These are phyloP conservation scores for Digitaria exilis DNA, from an alignment of 202 grass and related monocot genomes.

Conservation along the genomic window DNA sequence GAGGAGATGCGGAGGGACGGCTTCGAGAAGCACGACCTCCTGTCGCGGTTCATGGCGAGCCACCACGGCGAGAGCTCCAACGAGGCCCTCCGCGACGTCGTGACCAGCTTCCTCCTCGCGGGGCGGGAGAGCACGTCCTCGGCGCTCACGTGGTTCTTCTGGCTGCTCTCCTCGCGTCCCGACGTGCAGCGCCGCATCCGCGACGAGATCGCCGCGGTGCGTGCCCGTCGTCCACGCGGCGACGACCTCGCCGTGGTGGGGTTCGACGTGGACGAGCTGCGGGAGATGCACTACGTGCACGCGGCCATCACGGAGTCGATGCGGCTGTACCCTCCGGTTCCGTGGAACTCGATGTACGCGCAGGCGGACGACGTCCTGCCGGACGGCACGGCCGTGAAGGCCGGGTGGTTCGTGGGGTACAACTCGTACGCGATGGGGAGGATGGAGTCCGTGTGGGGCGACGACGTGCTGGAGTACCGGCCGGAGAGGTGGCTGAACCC, in stretches of 20 bases:
- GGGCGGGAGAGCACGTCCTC: too few relatives aligned
- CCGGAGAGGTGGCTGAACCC: slow-evolving; percentile 72
- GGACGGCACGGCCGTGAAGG: slow-evolving; percentile 59
- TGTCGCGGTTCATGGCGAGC: slow-evolving; percentile 67
- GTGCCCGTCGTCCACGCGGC: slow-evolving; percentile 11
- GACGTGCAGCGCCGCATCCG: slow-evolving; percentile 61
- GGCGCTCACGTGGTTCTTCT: too few relatives aligned
- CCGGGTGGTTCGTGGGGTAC: slow-evolving; percentile 60
- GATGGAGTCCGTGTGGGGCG: slow-evolving; percentile 61
- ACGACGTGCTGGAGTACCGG: slow-evolving; percentile 59
- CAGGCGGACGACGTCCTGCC: slow-evolving; percentile 60
- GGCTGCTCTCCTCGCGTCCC: slow-evolving; percentile 69
- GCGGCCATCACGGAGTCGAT: slow-evolving; percentile 82
- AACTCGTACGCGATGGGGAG: slow-evolving; percentile 43
- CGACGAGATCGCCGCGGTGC: slow-evolving; percentile 52
- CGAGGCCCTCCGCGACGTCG: slow-evolving; percentile 72
- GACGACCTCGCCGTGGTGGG: background rate
- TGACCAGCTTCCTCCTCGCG: slow-evolving; percentile 84
- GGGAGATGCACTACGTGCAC: slow-evolving; percentile 84
- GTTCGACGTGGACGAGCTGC: slow-evolving; percentile 67
- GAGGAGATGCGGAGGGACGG: slow-evolving; percentile 38
- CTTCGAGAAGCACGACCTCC: slow-evolving; percentile 58
- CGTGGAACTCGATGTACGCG: slow-evolving; percentile 39
- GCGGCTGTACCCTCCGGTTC: slow-evolving; percentile 80
- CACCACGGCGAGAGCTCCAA: slow-evolving; percentile 51